phyloP scores from a whole-genome alignment of 1,284 basidiomycete genomes.

The Boletellus deceptivus region DNA sequence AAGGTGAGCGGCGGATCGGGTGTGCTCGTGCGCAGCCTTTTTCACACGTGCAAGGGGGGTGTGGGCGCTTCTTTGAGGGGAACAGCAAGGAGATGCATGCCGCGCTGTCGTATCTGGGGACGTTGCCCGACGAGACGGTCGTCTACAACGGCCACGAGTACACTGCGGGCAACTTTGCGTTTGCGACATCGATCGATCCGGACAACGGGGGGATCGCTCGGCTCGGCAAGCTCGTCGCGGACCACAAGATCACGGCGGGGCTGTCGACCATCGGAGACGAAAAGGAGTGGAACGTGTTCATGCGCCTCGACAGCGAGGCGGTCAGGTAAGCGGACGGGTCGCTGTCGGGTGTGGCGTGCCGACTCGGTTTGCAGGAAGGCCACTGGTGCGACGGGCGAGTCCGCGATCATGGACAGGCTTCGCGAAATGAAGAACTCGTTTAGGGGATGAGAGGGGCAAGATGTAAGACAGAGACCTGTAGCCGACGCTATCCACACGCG shows the following conservation, averaged over 20 bases:
- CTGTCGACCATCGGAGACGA: constrained; percentile 82
- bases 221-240: constrained; percentile 52
- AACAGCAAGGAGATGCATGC: constrained; percentile 82
- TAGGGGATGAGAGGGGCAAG: constrained; percentile 41
- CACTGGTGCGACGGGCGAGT: constrained; percentile 42
- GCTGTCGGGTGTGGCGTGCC: neutral
- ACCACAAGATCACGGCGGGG: constrained; percentile 67
- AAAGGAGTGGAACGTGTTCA: constrained; percentile 84
- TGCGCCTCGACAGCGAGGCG: constrained; percentile 60
- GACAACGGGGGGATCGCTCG: constrained; percentile 53
- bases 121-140: constrained; percentile 78
- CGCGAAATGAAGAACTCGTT: constrained; percentile 85
- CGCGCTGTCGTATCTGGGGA: constrained; percentile 73
- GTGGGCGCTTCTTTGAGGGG: constrained; percentile 98
- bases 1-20: constrained; percentile 17
- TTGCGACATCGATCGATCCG: constrained; percentile 68
- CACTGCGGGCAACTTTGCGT: constrained; percentile 66
- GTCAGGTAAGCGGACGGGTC: constrained; percentile 50
- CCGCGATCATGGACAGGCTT: constrained; percentile 69
- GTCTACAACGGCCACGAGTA: constrained; percentile 95
- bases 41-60: constrained; percentile 90
- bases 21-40: constrained; percentile 58
- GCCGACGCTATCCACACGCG: neutral
- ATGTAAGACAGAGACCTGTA: neutral
- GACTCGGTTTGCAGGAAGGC: constrained; percentile 38